phyloP scores from a whole-genome alignment of 2,329 filamentous ascomycete species.

The Diaporthe sp. region DNA sequence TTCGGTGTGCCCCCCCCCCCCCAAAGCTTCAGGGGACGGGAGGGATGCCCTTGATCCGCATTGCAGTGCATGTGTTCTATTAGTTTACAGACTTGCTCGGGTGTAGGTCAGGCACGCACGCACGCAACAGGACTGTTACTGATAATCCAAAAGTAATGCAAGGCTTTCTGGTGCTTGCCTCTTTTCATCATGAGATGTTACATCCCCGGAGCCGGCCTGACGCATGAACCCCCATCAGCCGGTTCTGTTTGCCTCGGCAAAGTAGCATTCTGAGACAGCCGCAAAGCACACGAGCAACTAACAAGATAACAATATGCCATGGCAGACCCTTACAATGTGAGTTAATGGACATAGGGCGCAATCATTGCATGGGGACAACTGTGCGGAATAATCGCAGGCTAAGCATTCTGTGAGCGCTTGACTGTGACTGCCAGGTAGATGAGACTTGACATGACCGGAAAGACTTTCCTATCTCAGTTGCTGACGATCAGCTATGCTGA shows the following conservation, averaged over 20 bases:
- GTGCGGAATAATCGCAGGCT: neutral
- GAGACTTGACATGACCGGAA: neutral
- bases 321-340: neutral
- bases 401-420: neutral
- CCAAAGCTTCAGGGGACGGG: too few relatives aligned
- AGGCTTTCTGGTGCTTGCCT: neutral
- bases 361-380: neutral
- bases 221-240: neutral
- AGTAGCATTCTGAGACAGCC: neutral
- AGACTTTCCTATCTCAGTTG: neutral
- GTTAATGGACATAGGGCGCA: neutral
- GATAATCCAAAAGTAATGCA: neutral
- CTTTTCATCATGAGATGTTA: neutral
- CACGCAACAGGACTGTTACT: neutral
- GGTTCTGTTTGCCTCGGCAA: neutral
- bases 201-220: neutral
- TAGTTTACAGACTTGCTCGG: neutral
- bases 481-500: neutral
- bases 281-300: neutral
- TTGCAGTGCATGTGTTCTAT: neutral
- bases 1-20: neutral
- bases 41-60: neutral
- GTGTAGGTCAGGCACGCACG: neutral
- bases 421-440: neutral
- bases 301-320: neutral